A percentile compares a stretch with the other conserved stretches of the same genome.
phyloP scores from a whole-genome alignment of 2,329 filamentous ascomycete genomes.

The Ophiocordyceps polyrhachis-furcata region DNA sequence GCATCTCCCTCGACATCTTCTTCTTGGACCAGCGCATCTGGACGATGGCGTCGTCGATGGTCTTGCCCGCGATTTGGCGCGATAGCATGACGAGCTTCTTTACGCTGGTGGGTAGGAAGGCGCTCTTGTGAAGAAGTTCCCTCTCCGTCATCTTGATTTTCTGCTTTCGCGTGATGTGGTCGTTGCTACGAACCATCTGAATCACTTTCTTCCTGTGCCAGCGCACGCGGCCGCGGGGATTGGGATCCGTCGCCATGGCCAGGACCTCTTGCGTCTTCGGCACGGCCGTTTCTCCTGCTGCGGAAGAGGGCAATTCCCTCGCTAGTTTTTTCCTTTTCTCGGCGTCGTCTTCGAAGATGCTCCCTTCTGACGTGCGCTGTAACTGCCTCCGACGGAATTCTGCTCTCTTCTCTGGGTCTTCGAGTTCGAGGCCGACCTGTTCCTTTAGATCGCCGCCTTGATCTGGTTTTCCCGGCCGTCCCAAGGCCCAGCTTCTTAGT shows the following conservation, averaged over 20 bases:
- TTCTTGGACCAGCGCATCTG: constrained; percentile 97
- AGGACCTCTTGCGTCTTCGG: constrained; percentile 28
- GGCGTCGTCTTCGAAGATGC: constrained; percentile 45
- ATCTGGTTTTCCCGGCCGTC: background rate
- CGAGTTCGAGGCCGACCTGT: constrained; percentile 15
- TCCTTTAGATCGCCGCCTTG: constrained; percentile 6
- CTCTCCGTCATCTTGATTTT: constrained; percentile 47
- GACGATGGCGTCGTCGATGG: constrained; percentile 77
- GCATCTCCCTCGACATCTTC: constrained; percentile 67
- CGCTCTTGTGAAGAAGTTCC: constrained; percentile 38
- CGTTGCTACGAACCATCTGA: constrained; percentile 47
- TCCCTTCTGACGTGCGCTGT: constrained; percentile 29
- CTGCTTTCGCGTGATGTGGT: constrained; percentile 35
- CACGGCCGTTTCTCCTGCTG: background rate
- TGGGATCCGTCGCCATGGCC: constrained; percentile 52
- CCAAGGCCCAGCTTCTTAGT: background rate
- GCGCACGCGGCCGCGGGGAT: constrained; percentile 47
- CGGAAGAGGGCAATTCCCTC: no score
- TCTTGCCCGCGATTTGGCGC: constrained; percentile 80
- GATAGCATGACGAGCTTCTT: constrained; percentile 86
- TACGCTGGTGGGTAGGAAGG: constrained; percentile 61
- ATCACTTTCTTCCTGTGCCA: constrained; percentile 79
- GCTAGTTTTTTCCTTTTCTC: constrained; percentile 14
- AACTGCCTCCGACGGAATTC: constrained; percentile 20
- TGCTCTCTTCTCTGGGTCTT: constrained; percentile 22